Evolutionary conservation across 805 yeast species (phyloP), one percentile per base, ranked within the genome.

Genomic region (Suhomyces emberorum): DNA sequence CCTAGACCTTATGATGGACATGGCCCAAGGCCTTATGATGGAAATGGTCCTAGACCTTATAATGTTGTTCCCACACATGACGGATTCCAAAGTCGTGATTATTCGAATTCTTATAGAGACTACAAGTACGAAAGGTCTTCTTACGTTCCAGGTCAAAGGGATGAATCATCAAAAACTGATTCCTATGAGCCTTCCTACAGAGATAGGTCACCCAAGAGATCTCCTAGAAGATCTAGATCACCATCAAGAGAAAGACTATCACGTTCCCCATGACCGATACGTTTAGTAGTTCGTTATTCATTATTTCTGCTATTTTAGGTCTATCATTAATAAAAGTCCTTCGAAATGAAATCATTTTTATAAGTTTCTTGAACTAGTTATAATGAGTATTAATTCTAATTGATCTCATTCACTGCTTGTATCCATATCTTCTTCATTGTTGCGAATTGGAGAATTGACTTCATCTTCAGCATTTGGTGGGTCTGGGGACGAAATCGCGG

Each of bases 31-130:
- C 28, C 16, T 27, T 20, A 35, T n/a, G 32, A 35, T 11, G 37
- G 33, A 4, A 28, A 23, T 8, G 48, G 48, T 3, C 46, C 46
- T 10, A 38, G 43, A 27, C 46, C 48, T 2, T 44, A 44, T 32
- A 35, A 39, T 30, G 36, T 38, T 9, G 34, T 30, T 19, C 41
- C 45, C n/a, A 23, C 12, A 7, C 8, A 11, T 5, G 26, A 23
- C 12, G 26, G 26, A 6, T 23, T 8, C 12, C 26, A 23, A 23
- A 11, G 14, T 9, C 8, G 26, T 5, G 26, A 23, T 23, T 23
- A 23, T 11, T 5, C 5, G 26, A 14, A 7, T 7, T 7, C 9
- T 14, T 20, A 32, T 23, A 20, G 23, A 20, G 26, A 23, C 12
- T 23, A 23, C n/a, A 32, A 40, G 25, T 26, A 34, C 5, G 47